Conservation (phyloP, 2,329 filamentous ascomycete genomes). For the Scedosporium apiospermum region DNA sequence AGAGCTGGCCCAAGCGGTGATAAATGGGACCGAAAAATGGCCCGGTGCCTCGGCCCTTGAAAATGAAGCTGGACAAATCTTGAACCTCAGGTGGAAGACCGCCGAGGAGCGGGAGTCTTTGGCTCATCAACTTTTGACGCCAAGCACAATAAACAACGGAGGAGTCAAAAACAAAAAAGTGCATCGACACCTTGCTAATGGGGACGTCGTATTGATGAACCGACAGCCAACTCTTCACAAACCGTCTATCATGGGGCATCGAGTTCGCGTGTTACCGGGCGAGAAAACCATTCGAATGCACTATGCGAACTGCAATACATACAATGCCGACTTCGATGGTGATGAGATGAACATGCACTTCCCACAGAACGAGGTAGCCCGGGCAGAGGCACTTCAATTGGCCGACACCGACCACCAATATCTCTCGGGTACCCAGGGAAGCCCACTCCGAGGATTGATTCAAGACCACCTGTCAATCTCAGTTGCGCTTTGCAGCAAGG, state of each 20-base stretch:
- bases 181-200: conserved; percentile 88
- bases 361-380: conserved; percentile 89
- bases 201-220: conserved; percentile 97
- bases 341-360: conserved; percentile 99
- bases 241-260: conserved; percentile 97
- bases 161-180: conserved; percentile 90
- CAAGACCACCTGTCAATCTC: conserved; percentile 97
- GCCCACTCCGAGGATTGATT: conserved; percentile 89
- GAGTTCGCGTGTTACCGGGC: conserved; percentile 80
- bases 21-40: conserved; percentile 90
- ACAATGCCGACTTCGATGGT: conserved; percentile 98
- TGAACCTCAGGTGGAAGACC: conserved; percentile 80
- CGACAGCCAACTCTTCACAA: conserved; percentile 96
- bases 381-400: conserved; percentile 84
- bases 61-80: conserved; percentile 86
- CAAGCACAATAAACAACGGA: conserved; percentile 63
- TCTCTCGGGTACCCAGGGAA: conserved; percentile 84
- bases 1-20: conserved; percentile 89
- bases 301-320: conserved; percentile 98
- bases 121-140: conserved; percentile 86
- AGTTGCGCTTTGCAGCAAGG: conserved; percentile 80
- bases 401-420: conserved; percentile 98
- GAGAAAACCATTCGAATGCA: conserved; percentile 99
- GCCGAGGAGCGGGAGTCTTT: conserved; percentile 79
- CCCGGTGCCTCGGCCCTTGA: conserved; percentile 91